Conservation (phyloP, 768 basidiomycete species). For the Neoboletus magnificus region DNA sequence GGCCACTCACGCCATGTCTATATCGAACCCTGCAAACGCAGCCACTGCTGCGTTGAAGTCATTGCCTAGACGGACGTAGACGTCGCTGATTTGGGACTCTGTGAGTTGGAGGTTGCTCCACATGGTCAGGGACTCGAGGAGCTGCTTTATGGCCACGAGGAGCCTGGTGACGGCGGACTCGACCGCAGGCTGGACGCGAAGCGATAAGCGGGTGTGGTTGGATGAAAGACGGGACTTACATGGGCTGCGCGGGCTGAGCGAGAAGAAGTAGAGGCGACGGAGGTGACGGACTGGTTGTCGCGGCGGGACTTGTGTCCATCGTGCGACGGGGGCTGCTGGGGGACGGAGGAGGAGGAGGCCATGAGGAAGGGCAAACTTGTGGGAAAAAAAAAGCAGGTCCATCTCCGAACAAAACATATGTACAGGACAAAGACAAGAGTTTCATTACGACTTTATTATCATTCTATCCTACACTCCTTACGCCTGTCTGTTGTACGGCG, state of each 20-base stretch:
- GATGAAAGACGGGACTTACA: constrained; percentile 18
- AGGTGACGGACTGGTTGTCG: constrained; percentile 52
- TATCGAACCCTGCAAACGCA: constrained; percentile 80
- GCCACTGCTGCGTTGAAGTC: constrained; percentile 94
- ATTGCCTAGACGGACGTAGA: constrained; percentile 94
- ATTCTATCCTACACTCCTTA: not conserved
- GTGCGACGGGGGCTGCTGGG: constrained; percentile 18
- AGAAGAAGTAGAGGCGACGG: constrained; percentile 29
- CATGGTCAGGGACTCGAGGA: constrained; percentile 84
- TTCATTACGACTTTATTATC: not conserved
- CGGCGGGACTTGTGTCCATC: constrained; percentile 47
- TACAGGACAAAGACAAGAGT: no score
- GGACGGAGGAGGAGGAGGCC: constrained; percentile 19
- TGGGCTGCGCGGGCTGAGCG: constrained; percentile 23
- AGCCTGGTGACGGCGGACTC: constrained; percentile 91
- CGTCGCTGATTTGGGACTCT: constrained; percentile 87
- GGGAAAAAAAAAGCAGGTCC: constrained; percentile 5
- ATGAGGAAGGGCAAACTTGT: constrained; percentile 10
- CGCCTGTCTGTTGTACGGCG: constrained; percentile 28
- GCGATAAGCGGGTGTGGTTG: constrained; percentile 1
- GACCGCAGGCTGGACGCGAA: constrained; percentile 57
- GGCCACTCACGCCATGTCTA: constrained; percentile 81
- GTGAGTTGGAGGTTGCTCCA: constrained; percentile 75
- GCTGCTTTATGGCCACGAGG: constrained; percentile 89
- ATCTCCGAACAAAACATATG: not conserved